Evolutionary conservation across 208 protist species (phyloP).

Genomic region (Tritrichomonas musculus): DNA sequence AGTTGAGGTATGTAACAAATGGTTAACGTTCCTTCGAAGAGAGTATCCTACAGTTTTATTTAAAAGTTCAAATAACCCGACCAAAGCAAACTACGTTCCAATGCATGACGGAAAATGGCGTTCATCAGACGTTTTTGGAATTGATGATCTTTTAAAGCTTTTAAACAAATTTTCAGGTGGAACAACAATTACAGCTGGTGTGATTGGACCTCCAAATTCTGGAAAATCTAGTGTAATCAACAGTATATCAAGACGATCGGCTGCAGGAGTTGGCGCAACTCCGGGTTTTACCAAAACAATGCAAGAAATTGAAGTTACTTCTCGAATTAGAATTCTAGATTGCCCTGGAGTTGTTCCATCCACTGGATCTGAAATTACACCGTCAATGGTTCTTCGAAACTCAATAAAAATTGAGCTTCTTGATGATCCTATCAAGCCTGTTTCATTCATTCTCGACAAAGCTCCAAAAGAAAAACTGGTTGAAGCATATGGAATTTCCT

Average conservation of each 20-base stretch:
- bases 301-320: constrained; percentile 39
- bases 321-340: constrained; percentile 45
- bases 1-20: constrained; percentile 41
- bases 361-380: neutral
- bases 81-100: constrained; percentile 17
- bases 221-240: constrained; percentile 50
- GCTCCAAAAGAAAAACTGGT: constrained; percentile 40
- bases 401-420: constrained; percentile 42
- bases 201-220: constrained; percentile 44
- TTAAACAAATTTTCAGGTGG: constrained; percentile 37
- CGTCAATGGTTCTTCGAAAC: constrained; percentile 34
- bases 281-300: constrained; percentile 41
- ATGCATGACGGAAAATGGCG: neutral
- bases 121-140: constrained; percentile 37
- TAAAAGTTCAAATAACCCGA: constrained; percentile 35
- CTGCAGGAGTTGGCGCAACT: constrained; percentile 35
- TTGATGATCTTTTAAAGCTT: constrained; percentile 38
- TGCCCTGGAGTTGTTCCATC: constrained; percentile 45
- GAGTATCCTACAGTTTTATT: constrained; percentile 46
- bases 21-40: constrained; percentile 42
- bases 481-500: constrained; percentile 36
- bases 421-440: constrained; percentile 40
- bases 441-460: constrained; percentile 36
- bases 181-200: neutral
- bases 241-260: constrained; percentile 34